Evolutionary conservation across 345 rosid species (phyloP).

Genomic region (Schrenkiella parvula): DNA sequence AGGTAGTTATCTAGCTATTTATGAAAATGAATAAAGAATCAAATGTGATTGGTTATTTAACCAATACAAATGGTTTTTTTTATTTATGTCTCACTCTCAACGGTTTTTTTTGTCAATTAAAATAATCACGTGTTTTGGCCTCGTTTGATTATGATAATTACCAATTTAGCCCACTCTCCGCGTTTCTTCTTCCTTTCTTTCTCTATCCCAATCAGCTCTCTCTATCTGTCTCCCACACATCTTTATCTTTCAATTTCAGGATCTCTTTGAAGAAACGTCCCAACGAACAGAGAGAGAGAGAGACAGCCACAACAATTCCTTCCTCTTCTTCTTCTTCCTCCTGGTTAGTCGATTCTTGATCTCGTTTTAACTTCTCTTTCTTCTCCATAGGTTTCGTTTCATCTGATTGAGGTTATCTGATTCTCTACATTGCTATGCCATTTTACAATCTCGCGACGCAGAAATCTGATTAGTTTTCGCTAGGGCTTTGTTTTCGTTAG

Average conservation of each 20-base stretch:
- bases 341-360: conserved; percentile 19
- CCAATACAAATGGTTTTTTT: no score
- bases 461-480: neutral
- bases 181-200: neutral
- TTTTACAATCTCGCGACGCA: neutral
- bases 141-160: neutral
- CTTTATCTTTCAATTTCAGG: conserved; percentile 1
- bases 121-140: neutral
- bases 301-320: neutral
- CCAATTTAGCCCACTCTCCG: conserved; percentile 7
- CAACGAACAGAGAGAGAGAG: neutral
- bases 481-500: neutral
- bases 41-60: no score
- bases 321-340: conserved; percentile 18
- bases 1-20: no score
- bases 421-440: neutral
- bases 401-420: neutral
- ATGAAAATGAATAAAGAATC: no score
- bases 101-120: neutral
- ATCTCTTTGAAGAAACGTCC: conserved; percentile 2
- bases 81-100: neutral
- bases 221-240: conserved; percentile 17
- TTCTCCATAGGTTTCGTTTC: neutral
- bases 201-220: conserved; percentile 2
- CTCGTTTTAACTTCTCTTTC: neutral